These are phyloP conservation scores for Escallonia herrerae DNA, from an alignment of 129 eudicot genomes.

Conservation along the genomic window DNA sequence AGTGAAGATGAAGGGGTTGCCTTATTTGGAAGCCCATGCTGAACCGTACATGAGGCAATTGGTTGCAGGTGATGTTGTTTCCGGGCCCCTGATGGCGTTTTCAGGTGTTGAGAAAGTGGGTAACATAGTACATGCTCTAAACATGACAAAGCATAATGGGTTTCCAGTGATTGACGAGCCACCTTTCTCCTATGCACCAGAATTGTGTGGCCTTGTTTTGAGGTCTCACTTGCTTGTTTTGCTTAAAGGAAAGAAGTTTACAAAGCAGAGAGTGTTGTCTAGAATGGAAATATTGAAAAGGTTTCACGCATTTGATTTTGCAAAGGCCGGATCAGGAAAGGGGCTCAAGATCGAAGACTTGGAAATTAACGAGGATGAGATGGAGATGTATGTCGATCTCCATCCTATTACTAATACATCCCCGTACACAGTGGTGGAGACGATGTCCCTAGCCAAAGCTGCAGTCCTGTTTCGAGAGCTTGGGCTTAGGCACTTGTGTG, in stretches of 20 bases:
- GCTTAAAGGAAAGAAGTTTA: slow-evolving; percentile 63
- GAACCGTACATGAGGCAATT: slow-evolving; percentile 89
- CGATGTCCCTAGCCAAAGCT: slow-evolving; percentile 97
- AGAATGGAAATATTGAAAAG: slow-evolving; percentile 46
- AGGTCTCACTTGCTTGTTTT: slow-evolving; percentile 88
- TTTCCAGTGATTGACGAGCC: slow-evolving; percentile 98
- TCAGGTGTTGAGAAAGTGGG: slow-evolving; percentile 81
- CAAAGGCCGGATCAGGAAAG: slow-evolving; percentile 88
- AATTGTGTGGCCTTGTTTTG: slow-evolving; percentile 81
- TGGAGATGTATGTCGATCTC: slow-evolving; percentile 93
- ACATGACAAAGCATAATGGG: slow-evolving; percentile 69
- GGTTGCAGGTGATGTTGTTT: slow-evolving; percentile 83
- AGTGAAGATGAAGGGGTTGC: slow-evolving; percentile 82
- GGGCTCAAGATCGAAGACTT: slow-evolving; percentile 80
- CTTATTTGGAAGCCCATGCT: slow-evolving; percentile 86
- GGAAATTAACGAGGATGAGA: slow-evolving; percentile 55
- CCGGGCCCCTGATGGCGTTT: slow-evolving; percentile 79
- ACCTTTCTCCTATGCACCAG: slow-evolving; percentile 78
- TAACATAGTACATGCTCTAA: slow-evolving; percentile 55
- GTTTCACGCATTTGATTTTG: slow-evolving; percentile 78
- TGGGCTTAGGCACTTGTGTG: slow-evolving; percentile 89
- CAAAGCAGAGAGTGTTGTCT: slow-evolving; percentile 30
- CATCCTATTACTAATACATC: slow-evolving; percentile 91
- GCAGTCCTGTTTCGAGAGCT: slow-evolving; percentile 75
- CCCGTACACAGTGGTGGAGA: slow-evolving; percentile 85